Evolutionary conservation across 495 filamentous ascomycete species (phyloP).

Genomic region (Choiromyces venosus): DNA sequence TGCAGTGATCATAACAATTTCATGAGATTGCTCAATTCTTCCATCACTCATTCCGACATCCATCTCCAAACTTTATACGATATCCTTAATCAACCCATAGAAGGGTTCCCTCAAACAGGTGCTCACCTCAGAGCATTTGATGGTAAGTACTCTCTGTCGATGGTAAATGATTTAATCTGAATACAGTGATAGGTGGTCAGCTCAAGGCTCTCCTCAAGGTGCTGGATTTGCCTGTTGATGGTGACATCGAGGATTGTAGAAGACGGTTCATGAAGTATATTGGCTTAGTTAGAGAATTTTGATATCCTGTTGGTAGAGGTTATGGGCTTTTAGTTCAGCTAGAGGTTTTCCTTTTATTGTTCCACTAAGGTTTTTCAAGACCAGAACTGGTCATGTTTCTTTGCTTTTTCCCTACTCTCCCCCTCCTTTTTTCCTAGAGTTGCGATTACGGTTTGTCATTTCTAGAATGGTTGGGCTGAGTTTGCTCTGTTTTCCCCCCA

Average conservation of each 20-base stretch:
- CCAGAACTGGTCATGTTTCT: constrained; percentile 8
- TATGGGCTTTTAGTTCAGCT: constrained; percentile 8
- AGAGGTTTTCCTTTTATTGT: constrained; percentile 7
- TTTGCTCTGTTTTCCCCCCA: no score
- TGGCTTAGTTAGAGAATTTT: constrained; percentile 10
- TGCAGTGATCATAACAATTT: constrained; percentile 20
- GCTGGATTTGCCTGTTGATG: constrained; percentile 15
- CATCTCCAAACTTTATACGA: constrained; percentile 22
- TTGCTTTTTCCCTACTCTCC: no score
- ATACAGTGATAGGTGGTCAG: constrained; percentile 10
- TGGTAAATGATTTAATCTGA: constrained; percentile 29
- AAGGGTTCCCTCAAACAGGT: constrained; percentile 17
- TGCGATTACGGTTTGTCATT: no score
- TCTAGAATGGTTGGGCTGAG: no score
- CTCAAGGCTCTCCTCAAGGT: constrained; percentile 18
- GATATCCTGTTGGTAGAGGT: constrained; percentile 1
- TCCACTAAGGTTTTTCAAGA: constrained; percentile 9
- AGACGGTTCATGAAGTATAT: constrained; percentile 14
- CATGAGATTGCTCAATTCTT: constrained; percentile 25
- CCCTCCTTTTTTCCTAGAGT: no score
- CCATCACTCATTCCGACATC: constrained; percentile 19
- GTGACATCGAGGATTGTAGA: not conserved
- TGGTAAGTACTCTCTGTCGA: constrained; percentile 16
- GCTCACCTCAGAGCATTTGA: constrained; percentile 20
- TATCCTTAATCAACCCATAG: constrained; percentile 18